Evolutionary conservation across 345 rosid genomes (phyloP), one percentile per base, ranked within the genome.

Genomic region (Mallotus nudiflorus): DNA sequence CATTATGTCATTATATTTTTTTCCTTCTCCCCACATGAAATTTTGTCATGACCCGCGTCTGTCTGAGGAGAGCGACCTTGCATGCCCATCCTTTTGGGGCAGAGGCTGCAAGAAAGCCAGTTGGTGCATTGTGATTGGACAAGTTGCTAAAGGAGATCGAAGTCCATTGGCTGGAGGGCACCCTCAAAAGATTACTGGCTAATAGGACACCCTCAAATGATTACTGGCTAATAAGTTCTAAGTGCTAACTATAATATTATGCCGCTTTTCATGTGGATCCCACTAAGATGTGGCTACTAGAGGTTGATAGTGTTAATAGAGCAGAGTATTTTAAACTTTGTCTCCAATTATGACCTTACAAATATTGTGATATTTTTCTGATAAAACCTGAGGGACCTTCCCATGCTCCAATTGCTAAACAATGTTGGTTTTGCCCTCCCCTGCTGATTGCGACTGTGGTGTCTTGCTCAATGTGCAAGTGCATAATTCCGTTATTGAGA

Each of bases 151-250:
- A 22, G 40, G 49, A n/a, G 39, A n/a, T 20, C 37, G 63, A 25
- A n/a, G 65, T 45, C 60, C 56, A 31, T 35, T 59, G 73, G 83
- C 77, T 68, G 81, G 73, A 77, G 67, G 62, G 79, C 77, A 73
- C 65, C 29, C 65, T 46, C 44, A 24, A 56, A 59, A 70, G 31
- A 55, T 42, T 25, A 6, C 48, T 31, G 18, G 48, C 65, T 48
- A n/a, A n/a, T n/a, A n/a, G n/a, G n/a, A n/a, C n/a, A n/a, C n/a
- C n/a, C 29, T 2, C 25, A 24, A 7, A 18, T 1, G 20, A 10
- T 42, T 25, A 6, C 48, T 31, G 18, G 48, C 65, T 48, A n/a
- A n/a, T n/a, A n/a, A n/a, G n/a, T n/a, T n/a, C n/a, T n/a, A n/a
- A n/a, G n/a, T n/a, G 24, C 3, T 24, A 24, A 27, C 33, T 35